Percentiles rank a stretch among this genome's conserved stretches.
phyloP scores from a whole-genome alignment of 306 rosid genomes.

The Trichosanthes cucumerina region DNA sequence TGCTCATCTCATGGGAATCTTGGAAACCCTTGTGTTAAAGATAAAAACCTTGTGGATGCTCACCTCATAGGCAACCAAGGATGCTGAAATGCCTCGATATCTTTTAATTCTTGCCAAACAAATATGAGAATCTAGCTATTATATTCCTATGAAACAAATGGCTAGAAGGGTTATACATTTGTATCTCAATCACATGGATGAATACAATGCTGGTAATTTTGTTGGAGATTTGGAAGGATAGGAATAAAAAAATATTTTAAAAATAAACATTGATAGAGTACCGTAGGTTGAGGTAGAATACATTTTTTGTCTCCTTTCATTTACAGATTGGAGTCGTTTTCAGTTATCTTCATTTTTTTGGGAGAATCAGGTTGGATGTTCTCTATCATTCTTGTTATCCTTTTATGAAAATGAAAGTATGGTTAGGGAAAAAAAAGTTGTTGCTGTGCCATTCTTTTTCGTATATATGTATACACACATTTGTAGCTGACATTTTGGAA shows the following conservation, averaged over 20 bases:
- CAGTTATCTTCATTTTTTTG: background rate
- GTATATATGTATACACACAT: background rate
- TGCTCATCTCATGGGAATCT: too few relatives aligned
- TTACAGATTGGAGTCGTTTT: background rate
- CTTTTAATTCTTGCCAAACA: background rate
- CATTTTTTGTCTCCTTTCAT: background rate
- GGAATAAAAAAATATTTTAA: background rate
- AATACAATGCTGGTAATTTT: background rate
- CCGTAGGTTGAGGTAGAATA: background rate
- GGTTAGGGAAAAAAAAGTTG: background rate
- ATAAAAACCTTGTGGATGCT: background rate
- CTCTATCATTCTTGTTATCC: background rate
- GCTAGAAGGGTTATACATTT: background rate
- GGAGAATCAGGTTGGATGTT: background rate
- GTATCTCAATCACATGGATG: background rate
- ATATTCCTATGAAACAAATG: background rate
- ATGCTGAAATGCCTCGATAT: background rate
- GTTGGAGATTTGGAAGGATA: background rate
- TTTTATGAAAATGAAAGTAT: background rate
- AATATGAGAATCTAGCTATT: background rate
- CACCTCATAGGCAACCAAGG: background rate
- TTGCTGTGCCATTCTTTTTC: background rate
- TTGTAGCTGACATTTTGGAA: slow-evolving; percentile 6
- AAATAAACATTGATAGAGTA: background rate
- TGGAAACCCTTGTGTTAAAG: background rate